Conservation (phyloP, 345 rosid species). For the Salix udensis region DNA sequence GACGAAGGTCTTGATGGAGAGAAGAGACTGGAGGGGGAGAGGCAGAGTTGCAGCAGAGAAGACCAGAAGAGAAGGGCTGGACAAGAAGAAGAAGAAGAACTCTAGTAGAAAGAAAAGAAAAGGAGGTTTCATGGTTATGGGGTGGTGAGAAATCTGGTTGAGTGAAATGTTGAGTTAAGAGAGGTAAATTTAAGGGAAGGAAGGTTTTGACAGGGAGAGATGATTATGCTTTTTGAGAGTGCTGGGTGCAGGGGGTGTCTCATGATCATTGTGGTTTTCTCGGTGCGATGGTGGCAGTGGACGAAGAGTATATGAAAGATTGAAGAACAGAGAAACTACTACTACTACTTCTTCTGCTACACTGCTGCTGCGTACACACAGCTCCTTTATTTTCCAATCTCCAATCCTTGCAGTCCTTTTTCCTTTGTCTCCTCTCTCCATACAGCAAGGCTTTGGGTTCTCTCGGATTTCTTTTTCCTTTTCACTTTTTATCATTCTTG, state of each 20-base stretch:
- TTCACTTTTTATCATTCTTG: conserved; percentile 52
- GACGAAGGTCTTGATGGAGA: conserved; percentile 67
- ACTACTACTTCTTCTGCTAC: background rate
- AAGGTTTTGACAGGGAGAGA: conserved; percentile 37
- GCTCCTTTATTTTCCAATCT: background rate
- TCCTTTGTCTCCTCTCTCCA: background rate
- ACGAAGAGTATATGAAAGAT: conserved; percentile 11
- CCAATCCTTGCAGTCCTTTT: background rate
- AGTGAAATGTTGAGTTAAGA: conserved; percentile 19
- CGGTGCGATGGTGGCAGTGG: conserved; percentile 7
- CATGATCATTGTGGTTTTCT: conserved; percentile 48
- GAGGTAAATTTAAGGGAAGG: conserved; percentile 55
- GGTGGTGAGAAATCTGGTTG: conserved; percentile 31
- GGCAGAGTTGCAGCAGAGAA: conserved; percentile 39
- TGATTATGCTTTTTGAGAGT: conserved; percentile 41
- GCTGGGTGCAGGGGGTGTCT: conserved; percentile 52
- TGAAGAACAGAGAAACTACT: background rate
- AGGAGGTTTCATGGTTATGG: conserved; percentile 51
- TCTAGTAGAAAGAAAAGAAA: conserved; percentile 27
- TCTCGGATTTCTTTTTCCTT: conserved; percentile 39
- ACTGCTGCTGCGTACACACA: background rate
- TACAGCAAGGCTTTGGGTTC: conserved; percentile 17
- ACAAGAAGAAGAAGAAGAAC: conserved; percentile 40
- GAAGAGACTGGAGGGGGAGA: conserved; percentile 61
- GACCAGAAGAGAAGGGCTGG: conserved; percentile 32